phyloP scores from a whole-genome alignment of 805 yeast genomes.

The Candida awuae region DNA sequence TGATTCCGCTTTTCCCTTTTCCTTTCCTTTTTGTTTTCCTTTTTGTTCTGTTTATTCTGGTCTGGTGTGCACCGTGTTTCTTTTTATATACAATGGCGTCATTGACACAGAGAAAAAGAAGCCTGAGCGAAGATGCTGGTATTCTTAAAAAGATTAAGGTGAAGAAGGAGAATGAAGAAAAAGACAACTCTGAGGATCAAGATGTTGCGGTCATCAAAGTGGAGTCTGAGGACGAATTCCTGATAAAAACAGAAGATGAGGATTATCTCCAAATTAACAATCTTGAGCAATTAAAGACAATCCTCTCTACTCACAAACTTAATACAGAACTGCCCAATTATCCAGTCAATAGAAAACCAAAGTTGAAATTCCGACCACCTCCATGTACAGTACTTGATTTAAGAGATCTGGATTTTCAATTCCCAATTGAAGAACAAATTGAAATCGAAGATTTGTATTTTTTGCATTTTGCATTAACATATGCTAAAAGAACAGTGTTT shows the following conservation, averaged over 20 bases:
- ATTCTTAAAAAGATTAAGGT: neutral
- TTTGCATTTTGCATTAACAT: slow-evolving; percentile 41
- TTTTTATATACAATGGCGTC: too few species aligned
- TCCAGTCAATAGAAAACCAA: slow-evolving; percentile 34
- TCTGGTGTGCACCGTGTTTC: too few species aligned
- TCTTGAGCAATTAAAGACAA: neutral
- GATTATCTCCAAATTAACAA: neutral
- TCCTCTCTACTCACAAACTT: slow-evolving; percentile 6
- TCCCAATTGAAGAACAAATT: slow-evolving; percentile 28
- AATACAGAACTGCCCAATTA: slow-evolving; percentile 11
- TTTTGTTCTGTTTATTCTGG: too few species aligned
- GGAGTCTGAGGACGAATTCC: neutral
- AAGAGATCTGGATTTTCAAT: slow-evolving; percentile 20
- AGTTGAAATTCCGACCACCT: slow-evolving; percentile 38
- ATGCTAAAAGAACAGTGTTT: slow-evolving; percentile 53
- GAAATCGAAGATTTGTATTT: slow-evolving; percentile 38
- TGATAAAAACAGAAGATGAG: too few species aligned
- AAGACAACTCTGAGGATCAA: neutral
- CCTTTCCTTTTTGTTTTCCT: too few species aligned
- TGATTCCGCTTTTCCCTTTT: too few species aligned
- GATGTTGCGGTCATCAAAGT: neutral
- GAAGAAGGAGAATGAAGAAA: neutral
- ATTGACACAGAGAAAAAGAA: too few species aligned
- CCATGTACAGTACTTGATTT: slow-evolving; percentile 38
- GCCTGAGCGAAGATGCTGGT: too few species aligned